Conservation (phyloP, 306 rosid species). For the Cyclanthera cordifolia region DNA sequence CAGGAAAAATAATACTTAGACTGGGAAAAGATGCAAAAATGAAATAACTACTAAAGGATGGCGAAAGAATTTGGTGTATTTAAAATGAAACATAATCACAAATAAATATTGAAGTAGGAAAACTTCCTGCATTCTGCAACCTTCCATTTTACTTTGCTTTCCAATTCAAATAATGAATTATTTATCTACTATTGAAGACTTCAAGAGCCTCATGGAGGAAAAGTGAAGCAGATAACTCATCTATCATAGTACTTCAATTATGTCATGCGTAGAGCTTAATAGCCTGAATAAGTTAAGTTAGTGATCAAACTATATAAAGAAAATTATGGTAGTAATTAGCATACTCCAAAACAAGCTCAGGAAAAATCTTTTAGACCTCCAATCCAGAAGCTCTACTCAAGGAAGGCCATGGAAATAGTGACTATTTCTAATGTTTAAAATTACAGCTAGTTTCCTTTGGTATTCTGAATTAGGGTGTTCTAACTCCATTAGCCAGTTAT, state of each 20-base stretch:
- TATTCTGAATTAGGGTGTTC: background rate
- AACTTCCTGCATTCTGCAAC: background rate
- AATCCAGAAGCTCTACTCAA: no score
- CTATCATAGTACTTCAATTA: background rate
- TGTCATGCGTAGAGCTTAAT: background rate
- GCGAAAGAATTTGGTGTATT: background rate
- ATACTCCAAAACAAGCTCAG: background rate
- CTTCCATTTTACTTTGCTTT: background rate
- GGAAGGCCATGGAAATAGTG: no score
- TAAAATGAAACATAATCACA: background rate
- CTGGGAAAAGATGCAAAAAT: conserved; percentile 12
- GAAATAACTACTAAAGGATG: background rate
- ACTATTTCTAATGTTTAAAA: no score
- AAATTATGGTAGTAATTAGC: background rate
- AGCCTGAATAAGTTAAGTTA: background rate
- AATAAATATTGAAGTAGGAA: background rate
- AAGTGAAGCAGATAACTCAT: background rate
- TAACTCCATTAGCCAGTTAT: background rate
- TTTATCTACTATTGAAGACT: background rate
- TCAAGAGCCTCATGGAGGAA: background rate
- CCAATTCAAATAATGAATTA: background rate
- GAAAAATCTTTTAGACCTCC: no score
- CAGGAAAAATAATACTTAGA: background rate
- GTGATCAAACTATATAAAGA: background rate
- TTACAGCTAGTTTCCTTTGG: no score